phyloP scores from a whole-genome alignment of 2,329 filamentous ascomycete species.

The Beauveria australis region DNA sequence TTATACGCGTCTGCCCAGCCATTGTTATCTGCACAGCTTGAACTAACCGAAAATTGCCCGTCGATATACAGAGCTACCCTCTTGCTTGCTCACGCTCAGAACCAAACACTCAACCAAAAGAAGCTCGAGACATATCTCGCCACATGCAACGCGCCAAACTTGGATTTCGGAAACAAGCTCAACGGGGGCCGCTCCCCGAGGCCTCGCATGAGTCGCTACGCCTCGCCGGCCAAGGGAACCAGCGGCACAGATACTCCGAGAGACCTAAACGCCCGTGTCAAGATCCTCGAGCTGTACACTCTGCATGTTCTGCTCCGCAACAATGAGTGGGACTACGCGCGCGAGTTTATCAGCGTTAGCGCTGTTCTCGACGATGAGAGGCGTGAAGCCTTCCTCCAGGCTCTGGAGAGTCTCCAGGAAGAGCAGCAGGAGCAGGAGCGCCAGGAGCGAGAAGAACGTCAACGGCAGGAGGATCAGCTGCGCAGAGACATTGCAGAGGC shows the following conservation, averaged over 20 bases:
- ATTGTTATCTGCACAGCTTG: neutral
- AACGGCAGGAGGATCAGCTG: slow-evolving; percentile 48
- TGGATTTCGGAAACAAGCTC: slow-evolving; percentile 63
- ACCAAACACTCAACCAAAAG: slow-evolving; percentile 77
- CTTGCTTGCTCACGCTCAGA: slow-evolving; percentile 78
- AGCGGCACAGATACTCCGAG: slow-evolving; percentile 74
- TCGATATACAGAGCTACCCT: slow-evolving; percentile 62
- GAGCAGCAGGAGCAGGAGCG: slow-evolving; percentile 69
- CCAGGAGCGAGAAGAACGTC: slow-evolving; percentile 51
- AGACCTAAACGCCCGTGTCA: slow-evolving; percentile 76
- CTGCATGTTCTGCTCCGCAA: slow-evolving; percentile 91
- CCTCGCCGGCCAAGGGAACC: slow-evolving; percentile 38
- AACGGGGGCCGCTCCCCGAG: slow-evolving; percentile 33
- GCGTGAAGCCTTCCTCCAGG: slow-evolving; percentile 79
- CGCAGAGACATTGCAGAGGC: slow-evolving; percentile 50
- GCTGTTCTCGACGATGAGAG: slow-evolving; percentile 87
- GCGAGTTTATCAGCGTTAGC: slow-evolving; percentile 80
- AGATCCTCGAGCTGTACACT: slow-evolving; percentile 91
- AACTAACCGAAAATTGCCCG: slow-evolving; percentile 10
- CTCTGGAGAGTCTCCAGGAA: slow-evolving; percentile 74
- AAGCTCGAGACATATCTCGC: slow-evolving; percentile 85
- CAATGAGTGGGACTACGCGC: slow-evolving; percentile 91
- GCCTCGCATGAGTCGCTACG: slow-evolving; percentile 28
- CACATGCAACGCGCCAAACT: slow-evolving; percentile 60
- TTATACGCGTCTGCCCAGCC: neutral